Evolutionary conservation across 208 protist genomes (phyloP), one percentile per base, ranked within the genome.

Genomic region (Leishmania major): DNA sequence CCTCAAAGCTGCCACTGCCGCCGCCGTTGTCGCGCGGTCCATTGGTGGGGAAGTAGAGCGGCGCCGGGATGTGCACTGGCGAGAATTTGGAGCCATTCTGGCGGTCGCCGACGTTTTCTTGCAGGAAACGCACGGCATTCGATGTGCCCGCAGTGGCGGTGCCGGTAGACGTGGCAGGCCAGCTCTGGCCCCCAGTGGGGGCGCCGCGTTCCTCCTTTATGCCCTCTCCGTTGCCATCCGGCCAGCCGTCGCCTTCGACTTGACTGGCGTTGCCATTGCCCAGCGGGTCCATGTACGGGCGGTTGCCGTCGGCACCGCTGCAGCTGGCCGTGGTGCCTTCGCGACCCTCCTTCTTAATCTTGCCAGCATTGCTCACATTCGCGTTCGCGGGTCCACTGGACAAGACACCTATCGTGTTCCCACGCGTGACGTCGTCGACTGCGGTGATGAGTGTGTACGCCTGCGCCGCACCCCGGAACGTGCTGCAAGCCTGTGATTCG

Each of bases 61-160:
- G 78, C 43, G 75, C 78, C 28, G 81, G 79, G 19, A 84, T 64
- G 6, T 72, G 59, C 59, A 78, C 84, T 40, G 75, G 79, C 22
- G 84, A 87, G 60, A 74, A 87, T 66, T 80, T 80, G 25, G 79
- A 72, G 78, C 37, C 82, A 1, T 79, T 60, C 43, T 81, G 79
- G 25, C 78, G 76, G 47, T 86, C 82, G 7, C 62, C 76, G 19
- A 67, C 86, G 75, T 90, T 87, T 60, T 86, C 86, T 35, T 80
- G 84, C 51, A 92, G 72, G 64, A 92, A 92, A 35, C 89, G 89
- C 45, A 77, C 87, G 17, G 86, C 85, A 80, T 90, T 90, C 6
- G 88, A 92, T 25, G 83, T 83, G 53, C 83, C 75, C n/a, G 66
- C 37, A n/a, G 40, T 62, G 5, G 71, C 37, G 35, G 43, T 47